A percentile compares a stretch with the other conserved stretches of the same genome.
phyloP scores from a whole-genome alignment of 176 grass and related monocot species.

The Hyparrhenia diplandra region DNA sequence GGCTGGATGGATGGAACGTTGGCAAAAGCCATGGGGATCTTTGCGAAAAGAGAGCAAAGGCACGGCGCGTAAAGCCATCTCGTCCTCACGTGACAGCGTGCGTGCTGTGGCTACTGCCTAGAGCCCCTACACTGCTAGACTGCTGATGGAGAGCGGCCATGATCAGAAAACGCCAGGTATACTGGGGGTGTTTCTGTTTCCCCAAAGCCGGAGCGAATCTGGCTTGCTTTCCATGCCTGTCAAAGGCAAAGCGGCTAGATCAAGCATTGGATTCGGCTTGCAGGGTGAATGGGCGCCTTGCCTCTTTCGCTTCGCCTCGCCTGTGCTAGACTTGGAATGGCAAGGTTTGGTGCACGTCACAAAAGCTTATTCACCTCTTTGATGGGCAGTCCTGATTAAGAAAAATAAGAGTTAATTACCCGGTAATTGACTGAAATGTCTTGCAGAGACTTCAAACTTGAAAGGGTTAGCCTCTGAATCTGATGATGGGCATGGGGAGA shows the following conservation, averaged over 20 bases:
- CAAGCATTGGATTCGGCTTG: slow-evolving; percentile 5
- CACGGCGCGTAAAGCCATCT: slow-evolving; percentile 15
- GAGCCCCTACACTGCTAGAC: background rate
- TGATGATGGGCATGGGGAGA: background rate
- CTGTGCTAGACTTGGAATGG: background rate
- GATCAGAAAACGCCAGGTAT: no score
- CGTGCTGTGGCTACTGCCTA: background rate
- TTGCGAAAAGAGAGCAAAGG: slow-evolving; percentile 14
- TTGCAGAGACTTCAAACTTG: background rate
- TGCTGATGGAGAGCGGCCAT: background rate
- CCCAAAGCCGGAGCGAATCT: background rate
- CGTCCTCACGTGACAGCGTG: slow-evolving; percentile 25
- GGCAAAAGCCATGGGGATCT: slow-evolving; percentile 25
- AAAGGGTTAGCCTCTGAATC: background rate
- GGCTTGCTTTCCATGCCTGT: background rate
- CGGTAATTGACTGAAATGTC: background rate
- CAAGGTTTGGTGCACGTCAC: background rate
- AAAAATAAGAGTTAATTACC: background rate
- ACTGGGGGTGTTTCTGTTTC: background rate
- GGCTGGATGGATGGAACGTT: background rate
- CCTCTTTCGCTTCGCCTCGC: background rate
- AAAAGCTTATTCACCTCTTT: background rate
- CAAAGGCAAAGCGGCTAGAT: slow-evolving; percentile 6
- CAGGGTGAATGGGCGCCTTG: background rate
- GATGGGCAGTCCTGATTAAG: background rate